A percentile compares a stretch with the other conserved stretches of the same genome.
These are phyloP conservation scores for Kwoniella europaea DNA, from an alignment of 768 basidiomycete species.

Conservation along the genomic window DNA sequence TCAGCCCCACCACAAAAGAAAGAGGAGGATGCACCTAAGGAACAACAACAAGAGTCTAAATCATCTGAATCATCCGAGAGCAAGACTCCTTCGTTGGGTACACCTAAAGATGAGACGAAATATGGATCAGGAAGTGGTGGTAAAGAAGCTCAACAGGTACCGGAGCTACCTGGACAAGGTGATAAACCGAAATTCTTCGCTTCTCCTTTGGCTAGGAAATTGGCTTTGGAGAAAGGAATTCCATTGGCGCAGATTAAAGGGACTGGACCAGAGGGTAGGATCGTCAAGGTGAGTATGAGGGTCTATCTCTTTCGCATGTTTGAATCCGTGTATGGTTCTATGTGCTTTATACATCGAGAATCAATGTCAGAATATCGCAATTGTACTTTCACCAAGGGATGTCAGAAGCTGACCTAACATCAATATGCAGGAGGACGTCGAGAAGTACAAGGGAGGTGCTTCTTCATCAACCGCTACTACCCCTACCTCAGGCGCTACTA, in stretches of 20 bases:
- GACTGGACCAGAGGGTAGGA: slow-evolving; percentile 89
- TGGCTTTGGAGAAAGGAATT: slow-evolving; percentile 91
- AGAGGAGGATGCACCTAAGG: slow-evolving; percentile 60
- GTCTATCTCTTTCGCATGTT: not conserved
- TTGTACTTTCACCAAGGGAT: not conserved
- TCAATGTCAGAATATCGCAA: too few relatives aligned
- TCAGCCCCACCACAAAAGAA: slow-evolving; percentile 57
- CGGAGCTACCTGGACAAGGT: slow-evolving; percentile 38
- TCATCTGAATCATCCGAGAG: slow-evolving; percentile 62
- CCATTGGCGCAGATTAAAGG: slow-evolving; percentile 89
- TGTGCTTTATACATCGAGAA: too few relatives aligned
- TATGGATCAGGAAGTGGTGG: slow-evolving; percentile 48
- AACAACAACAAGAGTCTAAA: slow-evolving; percentile 60
- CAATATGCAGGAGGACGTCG: slow-evolving; percentile 68
- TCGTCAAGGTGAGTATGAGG: slow-evolving; percentile 70
- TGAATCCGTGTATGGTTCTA: too few relatives aligned
- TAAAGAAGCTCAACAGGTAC: slow-evolving; percentile 45
- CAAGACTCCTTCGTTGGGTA: slow-evolving; percentile 48
- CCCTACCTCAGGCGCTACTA: slow-evolving; percentile 62
- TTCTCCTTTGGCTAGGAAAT: slow-evolving; percentile 93
- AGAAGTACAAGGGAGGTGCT: slow-evolving; percentile 73
- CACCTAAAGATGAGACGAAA: slow-evolving; percentile 68
- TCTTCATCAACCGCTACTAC: slow-evolving; percentile 61
- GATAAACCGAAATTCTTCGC: slow-evolving; percentile 71
- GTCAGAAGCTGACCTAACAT: not conserved